Base-by-base conservation (phyloP, 208 protist species). In the Trypanosoma conorhini region DNA sequence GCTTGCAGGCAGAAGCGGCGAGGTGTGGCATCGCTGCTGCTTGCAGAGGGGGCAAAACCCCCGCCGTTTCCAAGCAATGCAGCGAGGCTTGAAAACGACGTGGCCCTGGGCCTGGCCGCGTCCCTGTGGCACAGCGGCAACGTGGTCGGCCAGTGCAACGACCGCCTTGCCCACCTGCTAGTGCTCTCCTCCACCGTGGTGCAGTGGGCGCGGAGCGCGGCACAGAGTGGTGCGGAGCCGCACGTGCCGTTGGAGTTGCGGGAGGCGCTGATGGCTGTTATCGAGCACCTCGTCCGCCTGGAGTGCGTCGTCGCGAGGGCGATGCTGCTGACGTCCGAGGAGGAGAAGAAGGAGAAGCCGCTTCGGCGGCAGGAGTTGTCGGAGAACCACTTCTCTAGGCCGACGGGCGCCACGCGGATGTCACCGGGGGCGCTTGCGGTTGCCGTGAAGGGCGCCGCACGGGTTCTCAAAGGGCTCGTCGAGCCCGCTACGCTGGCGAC, bases 61-160 rank as follows among this genome's bases (percentile, higher is more conserved):
- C 56, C 70, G 35, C 62, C 57, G 26, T 75, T 75, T 65, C 70
- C 70, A 33, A 75, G 70, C 59, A 63, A 59, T 15, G 70, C 70
- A 13, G 70, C 70, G 24, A 51, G 70, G 26, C 44, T 75, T 21
- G 70, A 75, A 35, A 75, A 75, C 55, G 70, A 75, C 33, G 42
- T 75, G 0, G 70, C 70, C 0, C 22, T 75, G 30, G 70, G 70
- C 8, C 56, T 75, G 13, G 61, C 70, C 5, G 70, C 62, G 5
- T 75, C 70, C 8, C 19, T 70, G 17, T 75, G 70, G 70, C 33
- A 51, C 7, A 75, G 70, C 50, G 70, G 70, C 9, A 64, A 70
- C 57, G 70, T 75, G 1, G 62, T 75, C 5, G 70, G 70, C 9
- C 70, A 75, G 24, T 75, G 70, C 50, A 55, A 75, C 58, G 70